Evolutionary conservation across 805 yeast genomes (phyloP).

Genomic region (Sugiyamaella qingdaonensis): DNA sequence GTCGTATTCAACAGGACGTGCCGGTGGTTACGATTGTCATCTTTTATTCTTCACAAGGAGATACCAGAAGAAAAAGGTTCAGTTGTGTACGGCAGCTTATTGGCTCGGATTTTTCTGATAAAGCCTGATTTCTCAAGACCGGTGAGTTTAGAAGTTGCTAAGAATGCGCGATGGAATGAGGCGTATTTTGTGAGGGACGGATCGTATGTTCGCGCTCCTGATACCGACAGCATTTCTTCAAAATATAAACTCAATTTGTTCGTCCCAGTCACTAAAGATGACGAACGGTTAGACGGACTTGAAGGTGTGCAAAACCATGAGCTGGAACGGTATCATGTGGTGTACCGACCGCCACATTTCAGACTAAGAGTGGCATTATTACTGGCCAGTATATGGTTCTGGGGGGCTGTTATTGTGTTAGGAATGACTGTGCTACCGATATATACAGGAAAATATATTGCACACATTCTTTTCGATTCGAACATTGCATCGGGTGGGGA

Average conservation of each 20-base stretch:
- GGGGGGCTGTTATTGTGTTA: slow-evolving; percentile 27
- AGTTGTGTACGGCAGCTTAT: slow-evolving; percentile 49
- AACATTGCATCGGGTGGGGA: slow-evolving; percentile 20
- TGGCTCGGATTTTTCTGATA: slow-evolving; percentile 40
- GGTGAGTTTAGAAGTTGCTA: slow-evolving; percentile 42
- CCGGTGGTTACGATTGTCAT: slow-evolving; percentile 62
- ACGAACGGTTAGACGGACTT: slow-evolving; percentile 46
- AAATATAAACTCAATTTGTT: slow-evolving; percentile 57
- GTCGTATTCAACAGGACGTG: slow-evolving; percentile 53
- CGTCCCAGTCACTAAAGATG: slow-evolving; percentile 78
- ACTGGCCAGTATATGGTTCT: slow-evolving; percentile 46
- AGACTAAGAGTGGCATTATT: slow-evolving; percentile 51
- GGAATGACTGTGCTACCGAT: slow-evolving; percentile 27
- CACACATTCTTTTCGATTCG: slow-evolving; percentile 4
- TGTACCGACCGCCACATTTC: slow-evolving; percentile 83
- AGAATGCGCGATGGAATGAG: slow-evolving; percentile 40
- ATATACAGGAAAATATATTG: slow-evolving; percentile 26
- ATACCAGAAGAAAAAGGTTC: slow-evolving; percentile 67
- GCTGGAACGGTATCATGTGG: slow-evolving; percentile 57
- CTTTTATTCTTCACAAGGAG: slow-evolving; percentile 68
- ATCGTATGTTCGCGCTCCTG: slow-evolving; percentile 78
- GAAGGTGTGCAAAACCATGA: slow-evolving; percentile 41
- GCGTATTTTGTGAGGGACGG: slow-evolving; percentile 81
- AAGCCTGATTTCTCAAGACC: slow-evolving; percentile 59
- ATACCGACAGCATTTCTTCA: slow-evolving; percentile 68